phyloP scores from a whole-genome alignment of 2,329 filamentous ascomycete species.

The Chaetomium strumarium region DNA sequence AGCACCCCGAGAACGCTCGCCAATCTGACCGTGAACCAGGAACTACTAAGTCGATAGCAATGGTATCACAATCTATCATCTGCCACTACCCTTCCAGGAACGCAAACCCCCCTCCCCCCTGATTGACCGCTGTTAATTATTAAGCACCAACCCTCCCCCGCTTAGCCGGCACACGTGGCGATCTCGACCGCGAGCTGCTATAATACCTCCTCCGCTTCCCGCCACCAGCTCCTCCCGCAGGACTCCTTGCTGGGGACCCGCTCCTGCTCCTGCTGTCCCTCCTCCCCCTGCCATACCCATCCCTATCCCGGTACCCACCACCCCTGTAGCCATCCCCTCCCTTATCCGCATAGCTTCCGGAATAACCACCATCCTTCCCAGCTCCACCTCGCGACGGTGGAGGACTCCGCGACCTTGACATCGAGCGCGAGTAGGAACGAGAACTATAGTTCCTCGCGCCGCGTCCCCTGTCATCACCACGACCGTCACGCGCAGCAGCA shows the following conservation, averaged over 20 bases:
- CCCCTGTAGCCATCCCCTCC: neutral
- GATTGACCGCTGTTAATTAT: neutral
- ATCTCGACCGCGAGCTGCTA: constrained; percentile 22
- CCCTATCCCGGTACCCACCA: neutral
- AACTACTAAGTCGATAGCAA: neutral
- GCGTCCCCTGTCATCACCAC: neutral
- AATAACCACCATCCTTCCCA: neutral
- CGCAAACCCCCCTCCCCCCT: neutral
- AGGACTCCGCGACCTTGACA: constrained; percentile 2
- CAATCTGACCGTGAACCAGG: too few species aligned
- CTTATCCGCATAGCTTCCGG: neutral
- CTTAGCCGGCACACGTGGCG: constrained; percentile 20
- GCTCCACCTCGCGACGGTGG: neutral
- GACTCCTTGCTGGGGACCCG: neutral
- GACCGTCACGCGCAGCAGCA: neutral
- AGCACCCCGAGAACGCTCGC: too few species aligned
- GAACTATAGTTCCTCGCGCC: too few species aligned
- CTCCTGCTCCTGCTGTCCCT: constrained; percentile 5
- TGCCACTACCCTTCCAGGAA: neutral
- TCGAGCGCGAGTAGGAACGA: neutral
- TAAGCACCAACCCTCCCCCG: constrained; percentile 24
- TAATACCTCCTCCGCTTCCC: constrained; percentile 21
- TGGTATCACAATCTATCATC: constrained; percentile 5
- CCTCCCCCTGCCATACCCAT: neutral
- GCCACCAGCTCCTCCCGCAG: neutral